These are phyloP conservation scores for Axilococcus clingmanii DNA, from an alignment of 139 green algal genomes.

Conservation along the genomic window DNA sequence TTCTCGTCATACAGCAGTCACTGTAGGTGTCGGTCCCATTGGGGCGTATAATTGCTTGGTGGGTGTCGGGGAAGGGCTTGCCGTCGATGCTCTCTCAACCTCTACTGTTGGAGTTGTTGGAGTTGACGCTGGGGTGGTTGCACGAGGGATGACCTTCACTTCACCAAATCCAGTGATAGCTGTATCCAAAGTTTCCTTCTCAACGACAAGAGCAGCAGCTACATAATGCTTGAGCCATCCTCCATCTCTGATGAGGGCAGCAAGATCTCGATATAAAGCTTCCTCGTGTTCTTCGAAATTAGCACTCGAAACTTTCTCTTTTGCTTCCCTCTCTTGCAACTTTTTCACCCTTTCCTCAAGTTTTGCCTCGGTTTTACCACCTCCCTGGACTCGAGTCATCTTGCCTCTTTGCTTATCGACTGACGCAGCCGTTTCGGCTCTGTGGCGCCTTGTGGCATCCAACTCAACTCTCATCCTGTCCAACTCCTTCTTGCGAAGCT, in stretches of 20 bases:
- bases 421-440: not conserved
- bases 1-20: too few relatives aligned
- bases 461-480: slow-evolving; percentile 5
- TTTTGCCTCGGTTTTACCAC: slow-evolving; percentile 35
- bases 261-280: slow-evolving; percentile 11
- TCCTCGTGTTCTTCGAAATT: slow-evolving; percentile 49
- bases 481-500: slow-evolving; percentile 1
- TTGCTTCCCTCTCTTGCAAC: slow-evolving; percentile 58
- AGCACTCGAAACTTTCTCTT: slow-evolving; percentile 28
- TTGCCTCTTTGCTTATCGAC: slow-evolving; percentile 14
- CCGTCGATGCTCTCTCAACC: not conserved
- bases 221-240: slow-evolving; percentile 15
- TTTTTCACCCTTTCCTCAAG: slow-evolving; percentile 41
- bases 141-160: not conserved
- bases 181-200: slow-evolving; percentile 1
- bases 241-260: slow-evolving; percentile 16
- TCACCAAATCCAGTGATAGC: slow-evolving; percentile 1
- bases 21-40: too few relatives aligned
- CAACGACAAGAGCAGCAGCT: slow-evolving; percentile 3
- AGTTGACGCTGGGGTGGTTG: not conserved
- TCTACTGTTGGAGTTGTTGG: not conserved
- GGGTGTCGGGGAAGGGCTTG: too few relatives aligned
- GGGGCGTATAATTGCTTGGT: too few relatives aligned
- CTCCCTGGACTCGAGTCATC: not conserved
- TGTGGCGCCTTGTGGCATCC: not conserved